phyloP scores from a whole-genome alignment of 2,329 filamentous ascomycete genomes.

The Alternaria dauci region DNA sequence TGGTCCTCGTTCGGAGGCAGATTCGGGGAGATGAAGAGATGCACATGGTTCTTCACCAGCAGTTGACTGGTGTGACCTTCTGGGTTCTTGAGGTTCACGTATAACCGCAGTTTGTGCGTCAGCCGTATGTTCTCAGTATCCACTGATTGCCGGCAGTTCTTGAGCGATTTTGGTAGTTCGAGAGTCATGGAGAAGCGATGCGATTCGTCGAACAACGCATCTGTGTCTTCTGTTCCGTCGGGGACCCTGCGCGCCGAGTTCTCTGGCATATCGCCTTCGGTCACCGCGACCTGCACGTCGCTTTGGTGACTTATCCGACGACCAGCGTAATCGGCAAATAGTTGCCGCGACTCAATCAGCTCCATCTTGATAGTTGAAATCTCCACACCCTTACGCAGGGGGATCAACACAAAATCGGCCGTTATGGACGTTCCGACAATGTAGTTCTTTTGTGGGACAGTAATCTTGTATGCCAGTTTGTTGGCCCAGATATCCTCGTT shows the following conservation, averaged over 20 bases:
- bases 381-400: constrained; percentile 85
- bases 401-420: constrained; percentile 86
- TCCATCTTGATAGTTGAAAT: constrained; percentile 84
- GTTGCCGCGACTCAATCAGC: constrained; percentile 69
- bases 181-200: constrained; percentile 67
- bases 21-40: constrained; percentile 95
- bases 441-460: constrained; percentile 91
- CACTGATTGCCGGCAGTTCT: constrained; percentile 86
- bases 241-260: constrained; percentile 44
- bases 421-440: constrained; percentile 89
- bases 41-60: constrained; percentile 87
- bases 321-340: constrained; percentile 56
- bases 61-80: constrained; percentile 95
- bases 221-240: constrained; percentile 39
- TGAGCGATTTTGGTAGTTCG: constrained; percentile 81
- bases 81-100: constrained; percentile 89
- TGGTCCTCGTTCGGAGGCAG: constrained; percentile 89
- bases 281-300: constrained; percentile 44
- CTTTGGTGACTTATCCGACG: constrained; percentile 42
- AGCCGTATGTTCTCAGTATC: constrained; percentile 90
- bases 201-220: constrained; percentile 62
- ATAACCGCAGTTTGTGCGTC: constrained; percentile 89
- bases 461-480: constrained; percentile 95
- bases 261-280: constrained; percentile 48
- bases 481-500: constrained; percentile 98